A percentile compares a stretch with the other conserved stretches of the same genome.
These are phyloP conservation scores for Takashimella tepidaria DNA, from an alignment of 1,284 basidiomycete species.

Conservation along the genomic window DNA sequence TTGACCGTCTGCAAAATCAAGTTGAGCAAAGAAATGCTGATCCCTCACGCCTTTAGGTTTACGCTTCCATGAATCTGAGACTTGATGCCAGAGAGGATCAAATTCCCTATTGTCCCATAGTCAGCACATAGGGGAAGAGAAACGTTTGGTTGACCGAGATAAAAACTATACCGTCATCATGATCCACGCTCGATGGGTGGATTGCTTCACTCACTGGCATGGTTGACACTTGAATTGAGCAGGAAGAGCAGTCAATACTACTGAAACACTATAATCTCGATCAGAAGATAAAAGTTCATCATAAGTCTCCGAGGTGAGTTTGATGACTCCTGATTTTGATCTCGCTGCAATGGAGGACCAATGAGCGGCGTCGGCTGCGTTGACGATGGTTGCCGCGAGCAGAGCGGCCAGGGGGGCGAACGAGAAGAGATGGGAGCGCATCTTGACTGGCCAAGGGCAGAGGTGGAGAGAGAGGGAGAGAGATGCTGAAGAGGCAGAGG, in stretches of 20 bases:
- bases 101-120: slow-evolving; percentile 64
- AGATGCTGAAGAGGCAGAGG: background rate
- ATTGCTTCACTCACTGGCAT: slow-evolving; percentile 50
- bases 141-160: background rate
- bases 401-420: slow-evolving; percentile 17
- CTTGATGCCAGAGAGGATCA: slow-evolving; percentile 68
- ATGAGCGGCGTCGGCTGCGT: slow-evolving; percentile 26
- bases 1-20: slow-evolving; percentile 75
- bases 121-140: background rate
- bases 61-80: slow-evolving; percentile 73
- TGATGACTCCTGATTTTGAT: slow-evolving; percentile 67
- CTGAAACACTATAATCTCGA: slow-evolving; percentile 74
- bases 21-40: slow-evolving; percentile 82
- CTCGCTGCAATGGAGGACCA: slow-evolving; percentile 58
- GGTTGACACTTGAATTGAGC: slow-evolving; percentile 59
- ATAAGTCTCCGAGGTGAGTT: slow-evolving; percentile 66
- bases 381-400: slow-evolving; percentile 10
- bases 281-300: slow-evolving; percentile 61
- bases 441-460: slow-evolving; percentile 1
- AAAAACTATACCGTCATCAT: too few species aligned
- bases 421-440: slow-evolving; percentile 22
- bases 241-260: slow-evolving; percentile 81
- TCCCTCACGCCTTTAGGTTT: slow-evolving; percentile 60
- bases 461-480: background rate
- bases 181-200: too few species aligned